Conservation (phyloP, 2,329 filamentous ascomycete species). For the Aspergillus quadricinctus region DNA sequence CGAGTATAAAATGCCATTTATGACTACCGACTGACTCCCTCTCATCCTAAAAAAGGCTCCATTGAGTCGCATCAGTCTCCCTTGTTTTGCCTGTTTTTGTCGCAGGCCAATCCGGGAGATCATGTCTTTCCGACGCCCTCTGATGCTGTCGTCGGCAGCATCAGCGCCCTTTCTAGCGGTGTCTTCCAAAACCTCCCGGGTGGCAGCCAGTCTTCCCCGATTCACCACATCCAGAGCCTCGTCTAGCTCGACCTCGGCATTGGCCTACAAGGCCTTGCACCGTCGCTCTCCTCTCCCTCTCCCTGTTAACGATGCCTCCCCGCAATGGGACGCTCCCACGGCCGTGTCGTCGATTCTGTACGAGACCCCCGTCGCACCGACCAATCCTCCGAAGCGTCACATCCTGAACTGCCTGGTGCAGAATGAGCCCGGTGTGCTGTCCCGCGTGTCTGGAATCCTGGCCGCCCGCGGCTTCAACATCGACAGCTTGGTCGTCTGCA, state of each 20-base stretch:
- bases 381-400: slow-evolving; percentile 83
- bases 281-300: slow-evolving; percentile 82
- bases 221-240: slow-evolving; percentile 31
- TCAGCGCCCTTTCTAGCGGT: slow-evolving; percentile 26
- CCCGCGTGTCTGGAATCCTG: slow-evolving; percentile 91
- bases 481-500: slow-evolving; percentile 95
- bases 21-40: not conserved
- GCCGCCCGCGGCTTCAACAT: slow-evolving; percentile 98
- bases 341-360: slow-evolving; percentile 98
- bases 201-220: slow-evolving; percentile 24
- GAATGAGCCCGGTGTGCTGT: slow-evolving; percentile 96
- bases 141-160: slow-evolving; percentile 30
- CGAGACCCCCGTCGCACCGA: slow-evolving; percentile 84
- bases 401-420: slow-evolving; percentile 98
- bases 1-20: not conserved
- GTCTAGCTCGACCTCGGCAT: slow-evolving; percentile 75
- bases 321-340: slow-evolving; percentile 83
- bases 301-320: slow-evolving; percentile 67
- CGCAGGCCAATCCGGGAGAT: slow-evolving; percentile 14
- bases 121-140: slow-evolving; percentile 39
- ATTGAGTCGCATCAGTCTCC: slow-evolving; percentile 10
- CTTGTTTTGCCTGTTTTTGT: slow-evolving; percentile 8
- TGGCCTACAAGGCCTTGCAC: slow-evolving; percentile 96
- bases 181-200: slow-evolving; percentile 24
- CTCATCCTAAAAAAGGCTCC: slow-evolving; percentile 14